A percentile compares a stretch with the other conserved stretches of the same genome.
Evolutionary conservation across 371 early-diverging fungal genomes (phyloP).

Genomic region (Mortierella sp.): DNA sequence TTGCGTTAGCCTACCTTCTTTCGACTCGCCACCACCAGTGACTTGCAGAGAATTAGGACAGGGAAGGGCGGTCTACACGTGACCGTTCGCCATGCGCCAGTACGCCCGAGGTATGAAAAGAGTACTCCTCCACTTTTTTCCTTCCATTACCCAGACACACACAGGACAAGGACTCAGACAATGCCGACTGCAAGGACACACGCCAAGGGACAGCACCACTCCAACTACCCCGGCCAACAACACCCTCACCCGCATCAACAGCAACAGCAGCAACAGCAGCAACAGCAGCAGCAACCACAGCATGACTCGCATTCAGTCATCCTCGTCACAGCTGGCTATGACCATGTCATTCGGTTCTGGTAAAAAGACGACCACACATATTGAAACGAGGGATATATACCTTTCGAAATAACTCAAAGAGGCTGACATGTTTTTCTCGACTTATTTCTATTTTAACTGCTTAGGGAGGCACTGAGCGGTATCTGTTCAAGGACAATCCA

Average conservation of each 20-base stretch:
- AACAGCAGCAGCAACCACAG: constrained; percentile 62
- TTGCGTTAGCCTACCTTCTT: not conserved
- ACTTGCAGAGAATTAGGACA: constrained; percentile 7
- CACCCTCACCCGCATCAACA: constrained; percentile 43
- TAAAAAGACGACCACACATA: not conserved
- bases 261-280: constrained; percentile 42
- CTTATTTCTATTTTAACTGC: not conserved
- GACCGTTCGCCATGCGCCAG: not conserved
- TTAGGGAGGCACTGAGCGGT: constrained; percentile 94
- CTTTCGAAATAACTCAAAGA: no score
- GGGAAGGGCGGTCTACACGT: not conserved
- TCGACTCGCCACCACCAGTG: not conserved
- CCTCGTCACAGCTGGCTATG: constrained; percentile 95
- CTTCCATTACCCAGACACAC: not conserved
- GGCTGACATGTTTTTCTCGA: not conserved
- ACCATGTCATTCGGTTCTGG: constrained; percentile 97
- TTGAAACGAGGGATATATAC: not conserved
- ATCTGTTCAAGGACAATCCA: constrained; percentile 95
- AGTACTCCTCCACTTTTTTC: not conserved
- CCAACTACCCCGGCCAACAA: constrained; percentile 42
- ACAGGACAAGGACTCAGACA: not conserved
- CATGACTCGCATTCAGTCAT: constrained; percentile 86
- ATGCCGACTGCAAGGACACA: constrained; percentile 55
- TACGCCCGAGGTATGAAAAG: not conserved
- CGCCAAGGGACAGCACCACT: constrained; percentile 45